Conservation (phyloP, 1,284 basidiomycete genomes). For the Ustilago sp. region DNA sequence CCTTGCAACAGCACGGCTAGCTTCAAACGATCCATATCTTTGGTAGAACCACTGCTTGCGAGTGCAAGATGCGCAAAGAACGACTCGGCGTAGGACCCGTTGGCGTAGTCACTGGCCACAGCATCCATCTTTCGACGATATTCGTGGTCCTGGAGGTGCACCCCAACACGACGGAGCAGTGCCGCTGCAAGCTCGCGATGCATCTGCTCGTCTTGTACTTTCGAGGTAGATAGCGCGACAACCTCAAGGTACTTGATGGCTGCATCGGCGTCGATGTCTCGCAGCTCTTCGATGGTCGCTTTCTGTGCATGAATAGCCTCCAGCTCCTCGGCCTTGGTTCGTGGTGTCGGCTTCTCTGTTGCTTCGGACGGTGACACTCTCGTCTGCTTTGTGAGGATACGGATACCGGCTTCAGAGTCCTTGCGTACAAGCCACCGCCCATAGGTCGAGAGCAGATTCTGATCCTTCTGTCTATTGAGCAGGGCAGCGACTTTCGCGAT, state of each 20-base stretch:
- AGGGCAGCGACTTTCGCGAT: slow-evolving; percentile 35
- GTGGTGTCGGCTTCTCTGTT: slow-evolving; percentile 13
- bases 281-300: slow-evolving; percentile 46
- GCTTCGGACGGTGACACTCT: slow-evolving; percentile 1
- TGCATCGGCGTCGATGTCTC: slow-evolving; percentile 46
- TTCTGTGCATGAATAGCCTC: slow-evolving; percentile 38
- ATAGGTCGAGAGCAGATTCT: slow-evolving; percentile 34
- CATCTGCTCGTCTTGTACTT: slow-evolving; percentile 49
- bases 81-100: slow-evolving; percentile 55
- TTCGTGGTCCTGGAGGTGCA: slow-evolving; percentile 15
- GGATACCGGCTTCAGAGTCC: slow-evolving; percentile 53
- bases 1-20: slow-evolving; percentile 57
- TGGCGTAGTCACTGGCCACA: slow-evolving; percentile 38
- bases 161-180: slow-evolving; percentile 22
- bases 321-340: slow-evolving; percentile 36
- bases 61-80: slow-evolving; percentile 60
- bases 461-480: slow-evolving; percentile 26
- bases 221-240: slow-evolving; percentile 49
- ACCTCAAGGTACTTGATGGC: slow-evolving; percentile 62
- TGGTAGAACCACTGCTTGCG: slow-evolving; percentile 23
- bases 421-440: slow-evolving; percentile 60
- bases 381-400: slow-evolving; percentile 44
- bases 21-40: slow-evolving; percentile 52
- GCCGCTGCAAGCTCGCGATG: slow-evolving; percentile 48
- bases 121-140: slow-evolving; percentile 28